Evolutionary conservation across 257 asterid species (phyloP), one percentile per base, ranked within the genome.

Genomic region (Petunia axillaris): DNA sequence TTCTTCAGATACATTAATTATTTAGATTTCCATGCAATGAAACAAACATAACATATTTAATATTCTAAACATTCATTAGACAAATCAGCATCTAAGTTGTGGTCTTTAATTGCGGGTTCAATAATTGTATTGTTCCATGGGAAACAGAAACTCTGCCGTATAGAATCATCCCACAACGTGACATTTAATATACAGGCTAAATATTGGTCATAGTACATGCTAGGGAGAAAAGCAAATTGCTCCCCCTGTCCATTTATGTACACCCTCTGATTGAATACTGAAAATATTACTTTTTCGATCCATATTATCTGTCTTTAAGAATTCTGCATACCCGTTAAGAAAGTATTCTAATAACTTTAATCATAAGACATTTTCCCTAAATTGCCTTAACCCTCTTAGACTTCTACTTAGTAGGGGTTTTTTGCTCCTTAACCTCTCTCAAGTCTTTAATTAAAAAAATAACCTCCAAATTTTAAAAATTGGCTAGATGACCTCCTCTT

Each of bases 111-210:
- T 36, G 68, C 15, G 14, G 67, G 25, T 40, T 59, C 36, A 78
- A 78, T 63, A 46, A 78, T 62, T 78, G 62, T 43, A 48, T 79
- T 79, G 50, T 52, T 64, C 76, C 64, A 57, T 48, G 63, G 46
- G 62, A 73, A 73, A 73, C 7, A 50, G 43, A 62, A 50, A 50
- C 78, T 73, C 78, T 73, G 62, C 2, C 35, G 44, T 35, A 3
- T 67, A 71, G 62, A 50, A 73, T 50, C 38, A 79, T 57, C 76
- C 16, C 76, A 64, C 64, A 52, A 63, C 63, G 64, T 64, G 76
- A 48, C 39, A 65, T 48, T 41, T 64, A 48, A 79, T 64, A 11
- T 48, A 78, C 37, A 63, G 59, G 50, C 77, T 11, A 77, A 8
- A 63, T 25, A 2, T 46, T 2, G 48, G 43, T 3, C 60, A 25